A percentile compares a stretch with the other conserved stretches of the same genome.
Conservation (phyloP, 495 filamentous ascomycete species). For the Aspergillus funiculosus region DNA sequence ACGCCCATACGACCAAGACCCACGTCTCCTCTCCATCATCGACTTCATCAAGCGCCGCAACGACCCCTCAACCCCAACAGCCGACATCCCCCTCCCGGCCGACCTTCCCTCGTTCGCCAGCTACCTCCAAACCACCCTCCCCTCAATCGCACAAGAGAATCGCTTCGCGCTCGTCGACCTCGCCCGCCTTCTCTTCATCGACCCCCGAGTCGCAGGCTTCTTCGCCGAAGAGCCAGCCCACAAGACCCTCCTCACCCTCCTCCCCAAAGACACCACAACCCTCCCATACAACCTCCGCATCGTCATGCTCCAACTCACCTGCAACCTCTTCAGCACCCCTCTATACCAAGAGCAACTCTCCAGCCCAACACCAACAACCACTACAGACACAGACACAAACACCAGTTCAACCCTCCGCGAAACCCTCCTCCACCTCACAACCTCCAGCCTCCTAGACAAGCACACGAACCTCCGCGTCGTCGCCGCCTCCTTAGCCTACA, state of each 20-base stretch:
- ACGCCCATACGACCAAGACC: constrained; percentile 45
- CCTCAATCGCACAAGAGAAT: constrained; percentile 37
- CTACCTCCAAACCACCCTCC: constrained; percentile 27
- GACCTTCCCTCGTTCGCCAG: constrained; percentile 42
- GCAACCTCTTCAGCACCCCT: constrained; percentile 56
- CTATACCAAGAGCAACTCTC: constrained; percentile 45
- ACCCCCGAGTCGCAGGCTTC: constrained; percentile 79
- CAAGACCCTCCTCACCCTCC: constrained; percentile 56
- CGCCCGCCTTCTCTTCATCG: constrained; percentile 67
- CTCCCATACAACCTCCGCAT: constrained; percentile 78
- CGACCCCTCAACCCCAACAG: constrained; percentile 28
- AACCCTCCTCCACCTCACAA: constrained; percentile 37
- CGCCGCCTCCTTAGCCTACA: constrained; percentile 77
- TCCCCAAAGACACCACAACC: constrained; percentile 46
- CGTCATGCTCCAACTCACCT: constrained; percentile 62
- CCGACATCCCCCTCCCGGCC: constrained; percentile 42
- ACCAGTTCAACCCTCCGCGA: constrained; percentile 1
- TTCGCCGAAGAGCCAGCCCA: constrained; percentile 70
- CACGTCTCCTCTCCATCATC: constrained; percentile 52
- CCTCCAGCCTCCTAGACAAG: constrained; percentile 50
- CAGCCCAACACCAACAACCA: too few relatives aligned
- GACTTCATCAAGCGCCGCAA: constrained; percentile 53
- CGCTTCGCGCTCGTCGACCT: constrained; percentile 79
- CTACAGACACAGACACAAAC: too few relatives aligned
- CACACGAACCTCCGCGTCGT: constrained; percentile 59